Evolutionary conservation across 306 rosid genomes (phyloP).

Genomic region (Prunus persica): DNA sequence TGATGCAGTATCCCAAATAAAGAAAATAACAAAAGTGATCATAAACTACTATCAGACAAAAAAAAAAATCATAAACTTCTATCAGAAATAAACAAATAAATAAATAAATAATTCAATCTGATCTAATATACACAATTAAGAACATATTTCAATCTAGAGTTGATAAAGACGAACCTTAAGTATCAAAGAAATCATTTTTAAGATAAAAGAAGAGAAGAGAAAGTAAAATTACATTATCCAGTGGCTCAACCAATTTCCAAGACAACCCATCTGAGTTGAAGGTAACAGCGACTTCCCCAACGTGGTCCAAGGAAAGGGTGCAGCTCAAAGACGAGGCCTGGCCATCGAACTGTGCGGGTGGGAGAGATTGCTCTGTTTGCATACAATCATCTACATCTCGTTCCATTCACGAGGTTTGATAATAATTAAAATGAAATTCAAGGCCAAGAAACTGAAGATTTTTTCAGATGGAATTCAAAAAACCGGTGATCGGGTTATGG

Average conservation of each 20-base stretch:
- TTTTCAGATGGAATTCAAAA: neutral
- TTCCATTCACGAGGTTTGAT: slow-evolving; percentile 17
- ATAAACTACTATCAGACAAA: neutral
- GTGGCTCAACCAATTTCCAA: slow-evolving; percentile 51
- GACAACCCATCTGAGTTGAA: slow-evolving; percentile 56
- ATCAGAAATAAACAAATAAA: no score
- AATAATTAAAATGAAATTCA: neutral
- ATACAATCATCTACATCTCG: slow-evolving; percentile 26
- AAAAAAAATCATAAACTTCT: no score
- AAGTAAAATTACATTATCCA: slow-evolving; percentile 36
- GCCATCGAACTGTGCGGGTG: slow-evolving; percentile 17
- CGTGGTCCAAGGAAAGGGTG: slow-evolving; percentile 55
- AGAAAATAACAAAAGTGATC: neutral
- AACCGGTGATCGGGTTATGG: neutral
- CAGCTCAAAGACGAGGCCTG: slow-evolving; percentile 42
- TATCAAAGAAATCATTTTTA: neutral
- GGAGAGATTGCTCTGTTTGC: slow-evolving; percentile 25
- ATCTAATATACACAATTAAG: neutral
- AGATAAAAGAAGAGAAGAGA: neutral
- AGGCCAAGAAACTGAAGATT: neutral
- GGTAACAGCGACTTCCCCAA: slow-evolving; percentile 58
- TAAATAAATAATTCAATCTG: neutral
- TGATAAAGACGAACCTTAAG: neutral
- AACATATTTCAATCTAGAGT: slow-evolving; percentile 5
- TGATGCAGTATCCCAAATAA: neutral